Conservation (phyloP, 345 rosid species). For the Syzygium jambos region DNA sequence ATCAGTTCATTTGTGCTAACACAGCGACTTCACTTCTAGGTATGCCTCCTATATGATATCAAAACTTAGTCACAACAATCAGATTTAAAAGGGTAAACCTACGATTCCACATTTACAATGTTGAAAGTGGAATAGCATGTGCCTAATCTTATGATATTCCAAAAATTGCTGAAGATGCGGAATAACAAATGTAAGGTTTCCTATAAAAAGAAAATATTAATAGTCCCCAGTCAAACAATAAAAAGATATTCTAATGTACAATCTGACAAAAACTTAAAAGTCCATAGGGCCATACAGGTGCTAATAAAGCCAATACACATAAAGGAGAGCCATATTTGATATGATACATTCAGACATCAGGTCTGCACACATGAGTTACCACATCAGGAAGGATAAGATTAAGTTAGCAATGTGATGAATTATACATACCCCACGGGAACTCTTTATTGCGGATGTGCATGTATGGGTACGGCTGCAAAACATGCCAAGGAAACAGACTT, state of each 20-base stretch:
- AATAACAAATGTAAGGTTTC: neutral
- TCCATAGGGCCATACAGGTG: neutral
- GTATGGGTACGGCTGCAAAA: constrained; percentile 62
- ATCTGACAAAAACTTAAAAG: neutral
- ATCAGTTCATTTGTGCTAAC: neutral
- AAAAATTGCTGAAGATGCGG: neutral
- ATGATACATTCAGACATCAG: neutral
- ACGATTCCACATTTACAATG: neutral
- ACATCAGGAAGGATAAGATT: neutral
- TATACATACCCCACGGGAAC: constrained; percentile 92
- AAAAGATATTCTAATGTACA: neutral
- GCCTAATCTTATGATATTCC: neutral
- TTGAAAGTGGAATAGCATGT: neutral
- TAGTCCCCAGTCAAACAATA: neutral
- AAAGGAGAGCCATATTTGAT: neutral
- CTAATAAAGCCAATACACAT: neutral
- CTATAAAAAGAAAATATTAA: neutral
- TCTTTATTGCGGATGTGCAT: constrained; percentile 98
- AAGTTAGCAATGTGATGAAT: neutral
- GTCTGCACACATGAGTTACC: neutral
- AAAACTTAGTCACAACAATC: neutral
- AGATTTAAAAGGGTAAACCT: neutral
- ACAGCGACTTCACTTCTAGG: neutral
- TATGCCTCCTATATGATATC: neutral
- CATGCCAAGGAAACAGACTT: neutral